A percentile compares a stretch with the other conserved stretches of the same genome.
Conservation (phyloP, 148 eudicot species). For the Spergularia bocconei region DNA sequence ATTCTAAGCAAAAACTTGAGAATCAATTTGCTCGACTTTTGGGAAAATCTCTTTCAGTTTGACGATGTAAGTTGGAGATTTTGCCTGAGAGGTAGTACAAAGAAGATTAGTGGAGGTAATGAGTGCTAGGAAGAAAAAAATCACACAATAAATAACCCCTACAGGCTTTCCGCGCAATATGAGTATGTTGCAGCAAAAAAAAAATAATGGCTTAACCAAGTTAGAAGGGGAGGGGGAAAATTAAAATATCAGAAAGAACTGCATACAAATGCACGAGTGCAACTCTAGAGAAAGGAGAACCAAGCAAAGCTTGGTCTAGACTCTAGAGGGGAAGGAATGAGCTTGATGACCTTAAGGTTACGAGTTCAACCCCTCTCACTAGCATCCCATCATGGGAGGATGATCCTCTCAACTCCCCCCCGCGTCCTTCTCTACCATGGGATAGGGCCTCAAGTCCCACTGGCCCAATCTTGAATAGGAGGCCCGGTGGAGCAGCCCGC, state of each 20-base stretch:
- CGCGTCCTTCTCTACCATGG: too few relatives aligned
- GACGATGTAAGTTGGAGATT: conserved; percentile 44
- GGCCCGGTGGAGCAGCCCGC: too few relatives aligned
- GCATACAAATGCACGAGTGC: neutral
- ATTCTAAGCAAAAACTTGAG: conserved; percentile 55
- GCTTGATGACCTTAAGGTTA: too few relatives aligned
- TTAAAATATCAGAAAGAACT: neutral
- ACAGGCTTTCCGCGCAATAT: neutral
- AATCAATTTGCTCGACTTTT: conserved; percentile 78
- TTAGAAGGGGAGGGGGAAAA: neutral
- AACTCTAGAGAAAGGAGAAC: neutral
- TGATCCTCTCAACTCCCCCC: too few relatives aligned
- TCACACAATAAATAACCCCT: neutral
- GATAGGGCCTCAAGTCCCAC: too few relatives aligned
- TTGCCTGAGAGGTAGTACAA: conserved; percentile 52
- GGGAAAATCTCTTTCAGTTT: conserved; percentile 71
- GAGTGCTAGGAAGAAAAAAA: neutral
- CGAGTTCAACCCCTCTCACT: too few relatives aligned
- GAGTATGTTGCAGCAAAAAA: neutral
- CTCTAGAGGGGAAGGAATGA: too few relatives aligned
- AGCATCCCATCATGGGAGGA: too few relatives aligned
- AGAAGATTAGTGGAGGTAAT: neutral
- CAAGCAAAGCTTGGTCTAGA: too few relatives aligned
- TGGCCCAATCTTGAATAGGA: too few relatives aligned
- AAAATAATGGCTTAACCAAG: neutral